phyloP scores from a whole-genome alignment of 495 filamentous ascomycete genomes.

The Talaromyces ruber region DNA sequence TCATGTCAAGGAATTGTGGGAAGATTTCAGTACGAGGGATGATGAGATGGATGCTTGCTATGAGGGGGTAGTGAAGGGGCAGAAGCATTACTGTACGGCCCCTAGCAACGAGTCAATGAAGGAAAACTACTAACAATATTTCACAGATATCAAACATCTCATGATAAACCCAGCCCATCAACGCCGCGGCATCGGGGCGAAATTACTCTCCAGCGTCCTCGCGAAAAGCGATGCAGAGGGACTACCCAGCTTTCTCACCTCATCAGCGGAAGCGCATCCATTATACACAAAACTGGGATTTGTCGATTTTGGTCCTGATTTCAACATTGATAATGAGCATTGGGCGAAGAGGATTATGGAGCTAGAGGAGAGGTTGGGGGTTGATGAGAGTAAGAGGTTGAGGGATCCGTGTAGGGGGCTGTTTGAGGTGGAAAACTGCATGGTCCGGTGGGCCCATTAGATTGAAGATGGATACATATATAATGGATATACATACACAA shows the following conservation, averaged over 20 bases:
- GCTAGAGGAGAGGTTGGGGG: not conserved
- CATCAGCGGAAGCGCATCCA: not conserved
- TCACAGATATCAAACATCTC: conserved; percentile 18
- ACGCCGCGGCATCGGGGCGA: not conserved
- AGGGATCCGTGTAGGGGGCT: not conserved
- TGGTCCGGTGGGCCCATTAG: not conserved
- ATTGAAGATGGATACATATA: too few species aligned
- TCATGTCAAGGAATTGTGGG: not conserved
- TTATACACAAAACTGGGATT: not conserved
- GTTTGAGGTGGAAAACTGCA: conserved; percentile 1
- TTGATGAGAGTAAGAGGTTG: not conserved
- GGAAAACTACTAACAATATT: not conserved
- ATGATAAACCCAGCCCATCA: conserved; percentile 11
- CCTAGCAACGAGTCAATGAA: too few species aligned
- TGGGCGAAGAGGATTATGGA: not conserved
- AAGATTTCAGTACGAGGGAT: not conserved
- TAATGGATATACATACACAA: not conserved
- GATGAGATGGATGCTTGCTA: conserved; percentile 4
- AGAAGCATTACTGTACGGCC: not conserved
- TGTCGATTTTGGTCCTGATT: not conserved
- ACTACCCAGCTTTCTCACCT: not conserved
- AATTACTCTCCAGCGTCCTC: not conserved
- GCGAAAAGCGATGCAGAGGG: conserved; percentile 2
- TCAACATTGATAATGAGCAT: conserved; percentile 1
- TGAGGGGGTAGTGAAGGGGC: not conserved